phyloP scores from a whole-genome alignment of 139 green algal genomes.

The Coccomyxa sp. region DNA sequence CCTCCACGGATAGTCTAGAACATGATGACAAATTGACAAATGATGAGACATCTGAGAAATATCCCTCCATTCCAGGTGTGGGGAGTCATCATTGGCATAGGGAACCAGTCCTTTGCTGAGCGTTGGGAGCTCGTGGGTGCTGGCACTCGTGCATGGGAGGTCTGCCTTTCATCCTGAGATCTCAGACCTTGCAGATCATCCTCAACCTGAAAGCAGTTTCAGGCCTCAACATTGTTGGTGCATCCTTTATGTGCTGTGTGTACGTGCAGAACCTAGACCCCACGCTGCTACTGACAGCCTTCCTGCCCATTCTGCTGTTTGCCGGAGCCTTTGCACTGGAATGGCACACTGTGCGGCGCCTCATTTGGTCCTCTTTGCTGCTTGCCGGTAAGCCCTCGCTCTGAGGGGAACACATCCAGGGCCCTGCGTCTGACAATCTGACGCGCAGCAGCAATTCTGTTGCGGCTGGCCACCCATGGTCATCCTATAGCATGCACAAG shows the following conservation, averaged over 20 bases:
- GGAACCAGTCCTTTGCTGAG: conserved; percentile 8
- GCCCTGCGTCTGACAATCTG: background rate
- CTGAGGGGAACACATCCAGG: background rate
- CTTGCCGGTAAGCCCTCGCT: background rate
- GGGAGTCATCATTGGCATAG: conserved; percentile 21
- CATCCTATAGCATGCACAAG: too few relatives aligned
- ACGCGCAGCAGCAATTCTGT: too few relatives aligned
- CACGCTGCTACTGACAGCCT: conserved; percentile 50
- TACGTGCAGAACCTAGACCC: conserved; percentile 47
- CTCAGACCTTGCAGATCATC: too few relatives aligned
- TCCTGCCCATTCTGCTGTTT: conserved; percentile 57
- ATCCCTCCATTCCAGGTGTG: conserved; percentile 9
- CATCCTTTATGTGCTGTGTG: background rate
- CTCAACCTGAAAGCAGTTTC: background rate
- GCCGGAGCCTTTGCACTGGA: conserved; percentile 37
- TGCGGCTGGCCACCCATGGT: too few relatives aligned
- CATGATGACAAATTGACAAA: too few relatives aligned
- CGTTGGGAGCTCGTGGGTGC: conserved; percentile 7
- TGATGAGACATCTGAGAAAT: background rate
- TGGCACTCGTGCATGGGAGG: conserved; percentile 23
- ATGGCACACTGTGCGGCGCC: conserved; percentile 47
- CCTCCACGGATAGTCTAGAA: too few relatives aligned
- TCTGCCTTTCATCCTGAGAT: too few relatives aligned
- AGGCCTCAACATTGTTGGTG: background rate
- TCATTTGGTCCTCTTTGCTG: conserved; percentile 2